Base-by-base conservation (phyloP, 495 filamentous ascomycete species). In the Penicillium chermesinum region DNA sequence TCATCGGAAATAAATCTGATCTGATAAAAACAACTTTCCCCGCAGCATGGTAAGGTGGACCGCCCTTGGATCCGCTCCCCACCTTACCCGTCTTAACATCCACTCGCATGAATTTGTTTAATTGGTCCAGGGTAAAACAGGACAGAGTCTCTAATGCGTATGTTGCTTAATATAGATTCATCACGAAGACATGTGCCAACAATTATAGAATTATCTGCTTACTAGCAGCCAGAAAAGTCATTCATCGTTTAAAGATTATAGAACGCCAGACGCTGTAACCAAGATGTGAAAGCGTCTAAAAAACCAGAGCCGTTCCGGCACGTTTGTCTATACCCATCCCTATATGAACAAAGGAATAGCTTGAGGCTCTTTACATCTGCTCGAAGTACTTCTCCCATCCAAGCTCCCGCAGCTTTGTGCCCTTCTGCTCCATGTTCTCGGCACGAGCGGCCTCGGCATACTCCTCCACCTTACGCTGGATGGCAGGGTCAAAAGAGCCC, bases 361-460 rank as follows among this genome's bases (percentile, higher is more conserved):
- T 30, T 30, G 25, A 10, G 4, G 5, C 4, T 30, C 21, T 64
- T 49, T 71, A 75, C 70, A 83, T 83, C 54, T 74, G 71, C 63
- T 73, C 71, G 41, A 78, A 70, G 68, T 95, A 95, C 56, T 75
- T 79, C 61, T 85, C 75, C 72, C 82, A 88, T 0, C 88, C 87
- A 7, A 81, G 58, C 45, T 79, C 77, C 38, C 55, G 69, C 58
- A 76, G 55, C 62, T 72, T 74, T 2, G 59, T 62, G 6, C 66
- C 70, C 57, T 76, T 76, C 50, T 65, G 46, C 49, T 79, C 72
- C 62, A 95, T 71, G 63, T 73, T 81, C 62, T 74, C 72, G 27
- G 81, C 80, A 64, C 89, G 89, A 13, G 71, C 79, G 38, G 76
- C 76, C 66, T 83, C 82, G 53, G 83, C 80, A 62, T 91, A 95